Conservation (phyloP, 768 basidiomycete species). For the Gautieria morchelliformis region DNA sequence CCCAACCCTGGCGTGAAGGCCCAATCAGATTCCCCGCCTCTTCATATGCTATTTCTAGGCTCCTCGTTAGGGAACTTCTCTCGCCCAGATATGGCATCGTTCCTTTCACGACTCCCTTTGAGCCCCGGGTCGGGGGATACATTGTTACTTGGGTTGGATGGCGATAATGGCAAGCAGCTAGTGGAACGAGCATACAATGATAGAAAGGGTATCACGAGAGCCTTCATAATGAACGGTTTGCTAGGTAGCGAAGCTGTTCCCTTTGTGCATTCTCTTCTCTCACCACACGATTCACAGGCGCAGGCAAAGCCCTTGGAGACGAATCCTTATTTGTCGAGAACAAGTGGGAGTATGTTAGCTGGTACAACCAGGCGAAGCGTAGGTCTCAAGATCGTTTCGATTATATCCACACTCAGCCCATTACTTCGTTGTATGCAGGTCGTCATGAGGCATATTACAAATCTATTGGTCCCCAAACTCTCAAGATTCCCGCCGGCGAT, state of each 20-base stretch:
- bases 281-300: conserved; percentile 22
- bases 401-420: not conserved
- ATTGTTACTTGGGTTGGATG: conserved; percentile 84
- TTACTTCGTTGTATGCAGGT: conserved; percentile 31
- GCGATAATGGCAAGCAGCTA: conserved; percentile 55
- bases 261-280: not conserved
- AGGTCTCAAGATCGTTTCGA: conserved; percentile 13
- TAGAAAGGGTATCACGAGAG: conserved; percentile 53
- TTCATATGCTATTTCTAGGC: conserved; percentile 87
- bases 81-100: conserved; percentile 55
- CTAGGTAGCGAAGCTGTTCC: conserved; percentile 14
- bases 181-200: conserved; percentile 89
- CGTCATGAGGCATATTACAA: conserved; percentile 79
- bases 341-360: conserved; percentile 67
- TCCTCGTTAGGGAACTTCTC: conserved; percentile 88
- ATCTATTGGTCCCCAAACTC: conserved; percentile 48
- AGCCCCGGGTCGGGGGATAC: conserved; percentile 70
- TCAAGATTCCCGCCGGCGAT: conserved; percentile 35
- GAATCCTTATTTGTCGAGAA: conserved; percentile 50
- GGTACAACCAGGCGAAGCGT: conserved; percentile 48
- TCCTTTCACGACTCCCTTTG: conserved; percentile 73
- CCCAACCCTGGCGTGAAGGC: not conserved
- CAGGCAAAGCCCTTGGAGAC: conserved; percentile 59
- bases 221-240: conserved; percentile 84
- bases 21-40: conserved; percentile 23